Evolutionary conservation across 495 filamentous ascomycete species (phyloP).

Genomic region (Xylaria longipes): DNA sequence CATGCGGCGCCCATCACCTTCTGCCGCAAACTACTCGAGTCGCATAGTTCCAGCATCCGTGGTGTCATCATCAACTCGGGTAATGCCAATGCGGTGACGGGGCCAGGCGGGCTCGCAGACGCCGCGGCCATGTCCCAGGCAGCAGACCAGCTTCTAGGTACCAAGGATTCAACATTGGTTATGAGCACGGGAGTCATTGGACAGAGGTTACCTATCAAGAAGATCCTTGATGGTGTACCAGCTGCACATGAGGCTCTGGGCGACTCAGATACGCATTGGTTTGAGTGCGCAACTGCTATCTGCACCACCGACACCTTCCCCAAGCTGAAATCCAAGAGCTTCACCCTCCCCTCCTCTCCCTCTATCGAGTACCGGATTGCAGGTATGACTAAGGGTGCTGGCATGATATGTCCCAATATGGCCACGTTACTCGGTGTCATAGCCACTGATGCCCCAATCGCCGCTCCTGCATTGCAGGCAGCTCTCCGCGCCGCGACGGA

Average conservation of each 20-base stretch:
- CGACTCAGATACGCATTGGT: constrained; percentile 82
- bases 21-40: constrained; percentile 71
- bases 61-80: constrained; percentile 93
- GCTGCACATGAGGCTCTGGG: constrained; percentile 72
- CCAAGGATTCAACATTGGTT: constrained; percentile 75
- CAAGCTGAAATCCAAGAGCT: constrained; percentile 86
- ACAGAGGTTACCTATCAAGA: constrained; percentile 90
- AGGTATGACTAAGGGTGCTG: constrained; percentile 97
- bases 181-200: constrained; percentile 99
- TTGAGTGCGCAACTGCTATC: constrained; percentile 86
- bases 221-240: constrained; percentile 84
- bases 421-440: constrained; percentile 93
- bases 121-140: constrained; percentile 79
- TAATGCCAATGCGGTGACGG: constrained; percentile 97
- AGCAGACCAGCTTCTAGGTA: constrained; percentile 74
- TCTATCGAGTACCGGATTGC: constrained; percentile 79
- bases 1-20: constrained; percentile 94
- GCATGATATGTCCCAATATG: constrained; percentile 99
- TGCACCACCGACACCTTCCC: constrained; percentile 99
- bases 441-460: constrained; percentile 89
- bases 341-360: constrained; percentile 83
- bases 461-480: constrained; percentile 66
- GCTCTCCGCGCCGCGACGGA: constrained; percentile 78
- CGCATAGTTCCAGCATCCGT: constrained; percentile 72
- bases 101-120: constrained; percentile 89